phyloP scores from a whole-genome alignment of 352 stramenopile species.

The Phytophthora litchii region DNA sequence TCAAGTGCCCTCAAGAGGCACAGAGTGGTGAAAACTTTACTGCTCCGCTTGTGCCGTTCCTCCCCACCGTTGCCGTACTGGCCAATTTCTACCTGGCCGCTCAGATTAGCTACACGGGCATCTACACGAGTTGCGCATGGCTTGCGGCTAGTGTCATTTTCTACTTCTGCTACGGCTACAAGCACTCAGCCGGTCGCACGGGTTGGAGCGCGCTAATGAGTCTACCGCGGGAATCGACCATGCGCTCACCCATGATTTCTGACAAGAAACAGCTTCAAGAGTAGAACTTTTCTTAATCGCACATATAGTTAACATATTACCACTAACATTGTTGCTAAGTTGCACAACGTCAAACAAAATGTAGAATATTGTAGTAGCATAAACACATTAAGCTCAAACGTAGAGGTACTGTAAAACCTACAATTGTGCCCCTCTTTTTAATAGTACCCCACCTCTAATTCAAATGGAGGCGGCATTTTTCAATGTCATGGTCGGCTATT shows the following conservation, averaged over 20 bases:
- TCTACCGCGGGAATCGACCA: conserved; percentile 51
- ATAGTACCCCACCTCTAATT: no score
- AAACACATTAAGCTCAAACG: no score
- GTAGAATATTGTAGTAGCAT: no score
- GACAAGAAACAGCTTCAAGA: conserved; percentile 39
- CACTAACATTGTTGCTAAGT: neutral
- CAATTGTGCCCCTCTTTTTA: no score
- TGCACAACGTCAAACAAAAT: neutral
- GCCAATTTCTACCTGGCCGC: conserved; percentile 77
- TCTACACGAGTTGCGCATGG: conserved; percentile 62
- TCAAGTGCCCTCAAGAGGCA: conserved; percentile 69
- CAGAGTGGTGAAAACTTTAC: conserved; percentile 62
- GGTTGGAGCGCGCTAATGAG: conserved; percentile 67
- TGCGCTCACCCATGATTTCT: conserved; percentile 63
- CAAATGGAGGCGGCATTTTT: no score
- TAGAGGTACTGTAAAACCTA: no score
- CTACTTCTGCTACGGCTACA: conserved; percentile 86
- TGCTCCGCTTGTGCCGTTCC: conserved; percentile 70
- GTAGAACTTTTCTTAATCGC: conserved; percentile 20
- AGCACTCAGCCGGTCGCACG: conserved; percentile 60
- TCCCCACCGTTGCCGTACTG: conserved; percentile 53
- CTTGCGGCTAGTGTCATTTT: conserved; percentile 61
- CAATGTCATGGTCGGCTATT: no score
- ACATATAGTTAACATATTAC: conserved; percentile 4
- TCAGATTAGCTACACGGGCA: conserved; percentile 59